Evolutionary conservation across 1,284 basidiomycete species (phyloP), one percentile per base, ranked within the genome.

Genomic region (Apiotrichum siamense): DNA sequence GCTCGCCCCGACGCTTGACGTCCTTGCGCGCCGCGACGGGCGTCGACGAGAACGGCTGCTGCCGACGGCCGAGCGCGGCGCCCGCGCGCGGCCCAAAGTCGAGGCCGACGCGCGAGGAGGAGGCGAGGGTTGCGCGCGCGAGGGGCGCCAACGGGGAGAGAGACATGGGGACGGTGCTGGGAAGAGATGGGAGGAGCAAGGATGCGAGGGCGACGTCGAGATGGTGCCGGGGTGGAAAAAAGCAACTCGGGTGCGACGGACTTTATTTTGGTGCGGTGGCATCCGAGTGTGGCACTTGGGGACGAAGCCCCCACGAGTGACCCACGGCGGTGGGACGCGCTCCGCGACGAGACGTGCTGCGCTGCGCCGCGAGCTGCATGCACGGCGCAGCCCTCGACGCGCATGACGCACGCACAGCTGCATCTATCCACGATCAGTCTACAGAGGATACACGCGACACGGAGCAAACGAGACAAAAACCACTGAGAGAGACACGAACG

Each of bases 91-190:
- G 27, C 21, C 35, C 37, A 31, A 54, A 51, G 51, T 57, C 58
- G 17, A 59, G 58, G 4, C 52, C 50, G 47, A 57, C 55, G 42
- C 58, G 55, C 23, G 58, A 59, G 25, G 58, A 59, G 25, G 58
- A 50, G 20, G 58, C 58, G 21, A 54, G 42, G 18, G 54, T 43
- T 24, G 51, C 31, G 27, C 49, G 41, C 18, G 49, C 42, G 10
- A 50, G 27, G 3, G 33, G 47, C 32, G 39, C 31, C 13, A 44
- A 23, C 13, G 50, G 26, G 27, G 35, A 41, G 35, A 40, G 44
- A 23, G 50, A 39, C 15, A 53, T 41, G 31, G 26, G 33, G 44
- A 25, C 26, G 2, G 38, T 46, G 47, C 24, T 11, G 35, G 25
- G 23, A 18, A 40, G 37, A 39, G 18, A 37, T 18, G 35, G n/a